Evolutionary conservation across 2,329 filamentous ascomycete species (phyloP).

Genomic region (Hortaea werneckii): DNA sequence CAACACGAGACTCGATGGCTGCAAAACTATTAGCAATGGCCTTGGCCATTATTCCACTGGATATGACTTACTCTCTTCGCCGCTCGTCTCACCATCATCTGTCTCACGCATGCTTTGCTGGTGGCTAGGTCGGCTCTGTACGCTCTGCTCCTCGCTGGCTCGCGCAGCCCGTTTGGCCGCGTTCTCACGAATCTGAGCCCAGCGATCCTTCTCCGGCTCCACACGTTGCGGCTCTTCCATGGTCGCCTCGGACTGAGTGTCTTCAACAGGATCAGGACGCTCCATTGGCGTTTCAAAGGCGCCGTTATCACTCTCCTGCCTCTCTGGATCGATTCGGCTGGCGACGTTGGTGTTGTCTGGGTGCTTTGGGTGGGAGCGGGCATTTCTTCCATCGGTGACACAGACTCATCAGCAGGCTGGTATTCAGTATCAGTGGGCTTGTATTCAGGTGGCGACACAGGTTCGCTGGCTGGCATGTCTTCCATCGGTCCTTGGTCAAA

Average conservation of each 20-base stretch:
- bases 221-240: slow-evolving; percentile 32
- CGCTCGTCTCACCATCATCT: slow-evolving; percentile 83
- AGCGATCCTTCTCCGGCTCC: slow-evolving; percentile 56
- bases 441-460: slow-evolving; percentile 31
- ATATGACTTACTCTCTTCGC: slow-evolving; percentile 72
- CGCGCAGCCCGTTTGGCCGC: slow-evolving; percentile 67
- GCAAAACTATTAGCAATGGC: slow-evolving; percentile 1
- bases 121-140: slow-evolving; percentile 35
- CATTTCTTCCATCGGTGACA: slow-evolving; percentile 3
- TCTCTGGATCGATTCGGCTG: slow-evolving; percentile 6
- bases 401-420: not conserved
- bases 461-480: slow-evolving; percentile 77
- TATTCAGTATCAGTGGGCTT: not conserved
- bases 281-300: slow-evolving; percentile 10
- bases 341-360: slow-evolving; percentile 13
- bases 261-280: slow-evolving; percentile 4
- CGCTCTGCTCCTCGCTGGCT: slow-evolving; percentile 53
- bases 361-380: slow-evolving; percentile 8
- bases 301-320: not conserved
- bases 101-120: slow-evolving; percentile 48
- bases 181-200: slow-evolving; percentile 94
- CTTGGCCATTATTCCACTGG: not conserved
- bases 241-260: slow-evolving; percentile 32
- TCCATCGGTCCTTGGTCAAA: slow-evolving; percentile 85
- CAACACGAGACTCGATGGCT: slow-evolving; percentile 94